Evolutionary conservation across 352 stramenopile species (phyloP).

Genomic region (Globisporangium cylindrosporum): DNA sequence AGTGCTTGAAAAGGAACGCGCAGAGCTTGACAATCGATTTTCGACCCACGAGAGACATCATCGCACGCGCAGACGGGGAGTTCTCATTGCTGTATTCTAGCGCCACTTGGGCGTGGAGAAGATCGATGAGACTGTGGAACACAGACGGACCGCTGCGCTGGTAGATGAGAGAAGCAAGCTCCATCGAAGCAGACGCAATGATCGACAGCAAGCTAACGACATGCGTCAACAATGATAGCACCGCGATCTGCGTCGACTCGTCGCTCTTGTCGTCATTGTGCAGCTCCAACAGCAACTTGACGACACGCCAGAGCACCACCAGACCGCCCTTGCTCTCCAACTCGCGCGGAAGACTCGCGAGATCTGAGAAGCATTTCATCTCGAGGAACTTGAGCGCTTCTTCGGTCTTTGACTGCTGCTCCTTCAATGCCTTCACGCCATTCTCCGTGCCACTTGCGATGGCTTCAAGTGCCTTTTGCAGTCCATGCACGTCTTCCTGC

Average conservation of each 20-base stretch:
- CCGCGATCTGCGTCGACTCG: slow-evolving; percentile 6
- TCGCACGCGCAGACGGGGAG: neutral
- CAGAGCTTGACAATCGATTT: slow-evolving; percentile 74
- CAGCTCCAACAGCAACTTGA: slow-evolving; percentile 32
- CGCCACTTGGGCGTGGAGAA: slow-evolving; percentile 54
- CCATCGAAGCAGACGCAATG: slow-evolving; percentile 52
- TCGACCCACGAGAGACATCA: slow-evolving; percentile 36
- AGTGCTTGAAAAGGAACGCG: slow-evolving; percentile 74
- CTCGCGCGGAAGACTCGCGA: slow-evolving; percentile 49
- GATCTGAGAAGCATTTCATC: slow-evolving; percentile 65
- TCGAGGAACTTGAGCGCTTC: slow-evolving; percentile 76
- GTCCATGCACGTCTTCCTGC: slow-evolving; percentile 66
- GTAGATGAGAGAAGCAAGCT: slow-evolving; percentile 36
- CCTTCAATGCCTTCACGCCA: slow-evolving; percentile 21
- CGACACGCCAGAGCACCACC: slow-evolving; percentile 47
- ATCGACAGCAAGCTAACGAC: slow-evolving; percentile 51
- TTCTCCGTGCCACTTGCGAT: slow-evolving; percentile 31
- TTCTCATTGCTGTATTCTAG: slow-evolving; percentile 40
- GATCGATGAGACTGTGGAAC: slow-evolving; percentile 27
- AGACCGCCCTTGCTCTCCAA: slow-evolving; percentile 57
- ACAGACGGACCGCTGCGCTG: slow-evolving; percentile 17
- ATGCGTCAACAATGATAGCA: slow-evolving; percentile 43
- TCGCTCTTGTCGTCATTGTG: slow-evolving; percentile 8
- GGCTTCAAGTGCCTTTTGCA: slow-evolving; percentile 75
- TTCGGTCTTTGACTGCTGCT: slow-evolving; percentile 38